phyloP scores from a whole-genome alignment of 2,329 filamentous ascomycete species.

The Colletotrichum sp. region DNA sequence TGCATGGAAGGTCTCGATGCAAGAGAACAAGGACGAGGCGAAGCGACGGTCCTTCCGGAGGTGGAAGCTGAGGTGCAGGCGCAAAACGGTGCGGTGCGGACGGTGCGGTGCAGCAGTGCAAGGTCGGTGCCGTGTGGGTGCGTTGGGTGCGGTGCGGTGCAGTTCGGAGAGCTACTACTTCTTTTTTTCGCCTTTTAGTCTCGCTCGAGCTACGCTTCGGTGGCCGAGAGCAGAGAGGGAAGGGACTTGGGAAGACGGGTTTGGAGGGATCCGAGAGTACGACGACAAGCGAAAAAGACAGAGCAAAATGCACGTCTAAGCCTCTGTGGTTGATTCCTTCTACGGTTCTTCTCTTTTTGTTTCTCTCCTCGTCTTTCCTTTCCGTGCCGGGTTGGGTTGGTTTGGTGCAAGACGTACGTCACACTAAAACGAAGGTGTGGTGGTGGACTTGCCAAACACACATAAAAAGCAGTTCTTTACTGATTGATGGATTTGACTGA shows the following conservation, averaged over 20 bases:
- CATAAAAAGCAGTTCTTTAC: neutral
- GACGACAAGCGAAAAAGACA: neutral
- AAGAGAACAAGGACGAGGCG: neutral
- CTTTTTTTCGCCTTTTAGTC: neutral
- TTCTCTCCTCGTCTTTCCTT: neutral
- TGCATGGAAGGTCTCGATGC: slow-evolving; percentile 8
- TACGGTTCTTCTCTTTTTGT: neutral
- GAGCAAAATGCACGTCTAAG: neutral
- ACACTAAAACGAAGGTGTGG: slow-evolving; percentile 6
- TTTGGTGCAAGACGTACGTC: neutral
- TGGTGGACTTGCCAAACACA: slow-evolving; percentile 8
- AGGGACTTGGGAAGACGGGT: neutral
- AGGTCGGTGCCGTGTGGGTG: slow-evolving; percentile 4
- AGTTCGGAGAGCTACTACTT: slow-evolving; percentile 13
- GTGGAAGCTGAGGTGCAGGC: neutral
- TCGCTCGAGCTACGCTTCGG: slow-evolving; percentile 20
- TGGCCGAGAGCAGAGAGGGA: slow-evolving; percentile 9
- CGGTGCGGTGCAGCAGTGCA: slow-evolving; percentile 11
- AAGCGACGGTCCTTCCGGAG: neutral
- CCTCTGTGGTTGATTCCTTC: neutral
- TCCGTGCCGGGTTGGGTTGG: neutral
- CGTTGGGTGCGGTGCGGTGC: slow-evolving; percentile 3
- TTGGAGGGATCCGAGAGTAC: slow-evolving; percentile 14
- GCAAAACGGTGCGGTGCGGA: slow-evolving; percentile 3
- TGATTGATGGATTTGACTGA: neutral